Conservation (phyloP, 2,329 filamentous ascomycete genomes). For the Parafenestella ontariensis region DNA sequence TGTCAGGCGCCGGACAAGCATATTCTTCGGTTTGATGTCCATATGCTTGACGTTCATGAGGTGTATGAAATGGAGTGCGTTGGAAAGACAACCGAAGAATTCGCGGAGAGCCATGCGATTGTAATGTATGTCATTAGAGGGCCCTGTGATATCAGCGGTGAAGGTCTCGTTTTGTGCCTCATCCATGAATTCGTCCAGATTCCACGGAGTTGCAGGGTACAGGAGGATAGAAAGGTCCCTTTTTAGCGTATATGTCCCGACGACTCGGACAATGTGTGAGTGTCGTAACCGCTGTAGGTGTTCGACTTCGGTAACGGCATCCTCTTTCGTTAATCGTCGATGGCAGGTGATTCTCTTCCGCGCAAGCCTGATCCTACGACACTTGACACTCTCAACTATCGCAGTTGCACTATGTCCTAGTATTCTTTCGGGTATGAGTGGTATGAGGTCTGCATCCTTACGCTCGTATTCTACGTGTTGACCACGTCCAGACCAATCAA, state of each 20-base stretch:
- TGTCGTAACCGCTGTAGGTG: conserved; percentile 24
- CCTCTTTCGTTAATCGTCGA: conserved; percentile 16
- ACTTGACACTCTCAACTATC: conserved; percentile 24
- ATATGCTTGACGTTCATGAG: conserved; percentile 25
- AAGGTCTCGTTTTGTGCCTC: background rate
- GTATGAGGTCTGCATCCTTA: conserved; percentile 6
- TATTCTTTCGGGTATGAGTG: conserved; percentile 2
- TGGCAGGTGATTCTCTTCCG: conserved; percentile 27
- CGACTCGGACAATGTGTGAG: conserved; percentile 25
- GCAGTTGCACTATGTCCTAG: conserved; percentile 13
- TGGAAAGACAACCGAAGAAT: conserved; percentile 19
- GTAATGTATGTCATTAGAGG: no score
- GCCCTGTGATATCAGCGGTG: no score
- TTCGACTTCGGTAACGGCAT: conserved; percentile 27
- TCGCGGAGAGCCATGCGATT: background rate
- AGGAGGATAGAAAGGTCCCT: conserved; percentile 24
- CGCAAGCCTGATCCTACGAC: conserved; percentile 22
- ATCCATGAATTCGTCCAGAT: conserved; percentile 23
- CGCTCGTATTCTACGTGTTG: conserved; percentile 19
- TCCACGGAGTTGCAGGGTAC: conserved; percentile 27
- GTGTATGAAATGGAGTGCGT: conserved; percentile 24
- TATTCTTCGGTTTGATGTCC: conserved; percentile 37
- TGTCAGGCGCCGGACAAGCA: conserved; percentile 19
- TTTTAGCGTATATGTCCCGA: conserved; percentile 23
- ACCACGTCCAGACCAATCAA: conserved; percentile 17